Percentiles rank a stretch among this genome's conserved stretches.
phyloP scores from a whole-genome alignment of 768 basidiomycete genomes.

The Rhodocollybia butyracea region DNA sequence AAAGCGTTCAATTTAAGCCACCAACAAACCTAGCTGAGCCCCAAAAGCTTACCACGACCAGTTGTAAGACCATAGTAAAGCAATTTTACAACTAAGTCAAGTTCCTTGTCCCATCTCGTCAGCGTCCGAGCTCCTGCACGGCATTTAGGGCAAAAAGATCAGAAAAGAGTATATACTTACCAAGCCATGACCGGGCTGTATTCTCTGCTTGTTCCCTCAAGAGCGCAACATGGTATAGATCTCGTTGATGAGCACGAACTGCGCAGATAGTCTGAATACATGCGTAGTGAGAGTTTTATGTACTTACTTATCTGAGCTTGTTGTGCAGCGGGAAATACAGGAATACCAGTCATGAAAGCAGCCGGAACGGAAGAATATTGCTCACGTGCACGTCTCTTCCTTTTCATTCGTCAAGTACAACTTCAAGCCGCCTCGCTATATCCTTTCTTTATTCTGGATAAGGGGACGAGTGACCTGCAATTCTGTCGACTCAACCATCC shows the following conservation, averaged over 20 bases:
- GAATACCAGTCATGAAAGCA: conserved; percentile 17
- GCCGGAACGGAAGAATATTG: conserved; percentile 16
- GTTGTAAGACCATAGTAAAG: conserved; percentile 73
- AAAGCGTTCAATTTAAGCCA: conserved; percentile 10
- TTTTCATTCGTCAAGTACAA: too few species aligned
- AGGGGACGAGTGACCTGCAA: conserved; percentile 20
- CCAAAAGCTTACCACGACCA: conserved; percentile 68
- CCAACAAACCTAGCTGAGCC: neutral
- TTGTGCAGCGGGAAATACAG: conserved; percentile 68
- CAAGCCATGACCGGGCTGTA: conserved; percentile 75
- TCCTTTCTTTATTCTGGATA: conserved; percentile 7
- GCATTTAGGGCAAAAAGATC: neutral
- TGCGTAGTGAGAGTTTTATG: neutral
- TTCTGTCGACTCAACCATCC: conserved; percentile 18
- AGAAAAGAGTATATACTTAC: conserved; percentile 33
- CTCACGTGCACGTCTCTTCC: conserved; percentile 23
- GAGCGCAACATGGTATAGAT: conserved; percentile 71
- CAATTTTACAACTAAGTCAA: conserved; percentile 65
- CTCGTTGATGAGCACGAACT: conserved; percentile 87
- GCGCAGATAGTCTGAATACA: conserved; percentile 10
- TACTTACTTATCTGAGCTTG: conserved; percentile 85
- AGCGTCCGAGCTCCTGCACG: conserved; percentile 74
- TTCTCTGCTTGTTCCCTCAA: conserved; percentile 74
- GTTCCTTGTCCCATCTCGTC: conserved; percentile 76
- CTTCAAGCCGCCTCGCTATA: too few species aligned